A percentile compares a stretch with the other conserved stretches of the same genome.
Conservation (phyloP, 129 eudicot species). For the Lactuca sativa region DNA sequence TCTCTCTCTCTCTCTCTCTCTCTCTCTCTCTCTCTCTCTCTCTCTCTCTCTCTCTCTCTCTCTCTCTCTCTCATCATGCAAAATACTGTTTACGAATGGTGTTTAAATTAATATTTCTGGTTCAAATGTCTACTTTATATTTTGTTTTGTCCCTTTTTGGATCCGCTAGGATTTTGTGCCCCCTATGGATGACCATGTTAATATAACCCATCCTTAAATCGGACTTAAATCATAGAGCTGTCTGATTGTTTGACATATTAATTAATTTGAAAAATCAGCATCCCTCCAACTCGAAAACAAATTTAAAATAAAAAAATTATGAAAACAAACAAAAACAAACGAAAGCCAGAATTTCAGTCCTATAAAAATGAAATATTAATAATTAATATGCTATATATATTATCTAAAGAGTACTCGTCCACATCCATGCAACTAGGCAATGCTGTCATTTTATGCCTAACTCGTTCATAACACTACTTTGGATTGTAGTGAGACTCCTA, state of each 20-base stretch:
- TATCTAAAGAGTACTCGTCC: slow-evolving; percentile 20
- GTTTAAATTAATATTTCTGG: slow-evolving; percentile 34
- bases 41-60: slow-evolving; percentile 6
- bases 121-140: slow-evolving; percentile 38
- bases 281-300: slow-evolving; percentile 1
- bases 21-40: no score
- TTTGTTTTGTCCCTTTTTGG: slow-evolving; percentile 50
- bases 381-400: not conserved
- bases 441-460: slow-evolving; percentile 22
- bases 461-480: not conserved
- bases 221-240: slow-evolving; percentile 20
- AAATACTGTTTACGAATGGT: slow-evolving; percentile 48
- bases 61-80: slow-evolving; percentile 66
- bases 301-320: not conserved
- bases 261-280: slow-evolving; percentile 12
- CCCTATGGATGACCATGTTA: slow-evolving; percentile 51
- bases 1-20: not conserved
- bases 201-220: slow-evolving; percentile 27
- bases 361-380: slow-evolving; percentile 3
- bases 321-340: not conserved
- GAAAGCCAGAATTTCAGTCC: not conserved
- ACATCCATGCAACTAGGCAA: slow-evolving; percentile 15
- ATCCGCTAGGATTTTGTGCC: slow-evolving; percentile 56
- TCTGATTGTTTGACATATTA: slow-evolving; percentile 5
- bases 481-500: slow-evolving; percentile 19